Evolutionary conservation across 352 stramenopile species (phyloP), one percentile per base, ranked within the genome.

Genomic region (Globisporangium solare): DNA sequence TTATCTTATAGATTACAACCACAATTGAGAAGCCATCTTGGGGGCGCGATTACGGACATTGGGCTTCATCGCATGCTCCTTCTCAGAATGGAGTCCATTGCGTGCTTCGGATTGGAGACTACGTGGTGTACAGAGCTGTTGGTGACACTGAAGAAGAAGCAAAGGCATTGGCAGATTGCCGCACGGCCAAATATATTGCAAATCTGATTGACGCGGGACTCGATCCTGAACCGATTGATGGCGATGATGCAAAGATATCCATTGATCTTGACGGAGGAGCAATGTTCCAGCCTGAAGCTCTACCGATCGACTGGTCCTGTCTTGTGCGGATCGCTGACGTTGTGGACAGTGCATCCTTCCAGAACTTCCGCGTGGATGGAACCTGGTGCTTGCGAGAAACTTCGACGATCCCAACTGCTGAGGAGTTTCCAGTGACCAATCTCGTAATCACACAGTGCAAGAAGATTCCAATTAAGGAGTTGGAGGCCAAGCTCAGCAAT

Each of bases 171-270:
- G 83, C 69, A 4, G 81, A 81, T 22, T 83, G 66, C 47, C 61
- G 60, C 42, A 67, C 72, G 21, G 71, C 73, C 7, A 75, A 82
- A n/a, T 92, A 88, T 64, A 61, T 90, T 6, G 60, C 76, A 47
- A 74, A 90, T 60, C 60, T 92, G 46, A 89, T 92, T 43, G 78
- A 92, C 58, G 75, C 65, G 42, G 79, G 74, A 4, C 65, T 90
- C 37, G 68, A 84, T 50, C 68, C 76, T 3, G 81, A 80, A 24
- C 65, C 70, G 13, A 41, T 70, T 14, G 63, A 80, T 8, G 61
- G 55, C 17, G 61, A 63, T 8, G 69, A 82, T 47, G 31, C 55
- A n/a, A 78, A 71, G 24, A 74, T 83, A 41, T 45, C 65, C n/a
- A 55, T 80, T 14, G 60, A 75, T 15, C 13, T n/a, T 7, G 52